Conservation (phyloP, 1,139 yeast species). For the Saccharomyces hybrid region DNA sequence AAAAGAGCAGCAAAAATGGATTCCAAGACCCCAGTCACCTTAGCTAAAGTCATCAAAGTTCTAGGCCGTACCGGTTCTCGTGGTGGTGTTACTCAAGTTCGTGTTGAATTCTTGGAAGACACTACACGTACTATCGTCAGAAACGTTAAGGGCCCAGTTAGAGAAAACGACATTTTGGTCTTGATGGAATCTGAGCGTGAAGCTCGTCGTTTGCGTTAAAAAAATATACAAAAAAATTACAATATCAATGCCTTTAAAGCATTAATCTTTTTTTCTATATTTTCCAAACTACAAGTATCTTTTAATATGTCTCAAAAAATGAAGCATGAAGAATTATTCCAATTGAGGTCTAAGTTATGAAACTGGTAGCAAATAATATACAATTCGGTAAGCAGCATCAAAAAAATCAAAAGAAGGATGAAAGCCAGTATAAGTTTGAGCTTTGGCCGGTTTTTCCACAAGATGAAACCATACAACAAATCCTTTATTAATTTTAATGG, state of each 20-base stretch:
- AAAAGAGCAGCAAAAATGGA: conserved; percentile 38
- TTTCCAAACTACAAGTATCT: neutral
- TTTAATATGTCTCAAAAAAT: neutral
- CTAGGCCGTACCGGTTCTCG: conserved; percentile 99
- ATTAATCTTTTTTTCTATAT: neutral
- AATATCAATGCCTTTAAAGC: conserved; percentile 5
- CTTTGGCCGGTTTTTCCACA: neutral
- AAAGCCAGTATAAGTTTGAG: neutral
- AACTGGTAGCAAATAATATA: neutral
- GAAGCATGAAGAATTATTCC: neutral
- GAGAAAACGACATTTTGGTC: conserved; percentile 98
- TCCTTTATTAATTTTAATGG: neutral
- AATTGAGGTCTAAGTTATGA: neutral
- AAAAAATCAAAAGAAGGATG: neutral
- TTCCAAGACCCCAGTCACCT: conserved; percentile 93
- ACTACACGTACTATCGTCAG: conserved; percentile 97
- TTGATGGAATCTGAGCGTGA: conserved; percentile 99
- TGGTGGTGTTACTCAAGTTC: conserved; percentile 99
- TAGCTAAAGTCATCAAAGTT: conserved; percentile 98
- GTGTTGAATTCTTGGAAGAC: conserved; percentile 98
- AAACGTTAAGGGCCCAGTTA: conserved; percentile 99
- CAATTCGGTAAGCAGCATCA: neutral
- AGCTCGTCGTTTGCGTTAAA: conserved; percentile 63
- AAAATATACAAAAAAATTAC: neutral
- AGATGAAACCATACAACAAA: neutral